These are phyloP conservation scores for Penicillium sp. DNA, from an alignment of 2,329 filamentous ascomycete species.

Conservation along the genomic window DNA sequence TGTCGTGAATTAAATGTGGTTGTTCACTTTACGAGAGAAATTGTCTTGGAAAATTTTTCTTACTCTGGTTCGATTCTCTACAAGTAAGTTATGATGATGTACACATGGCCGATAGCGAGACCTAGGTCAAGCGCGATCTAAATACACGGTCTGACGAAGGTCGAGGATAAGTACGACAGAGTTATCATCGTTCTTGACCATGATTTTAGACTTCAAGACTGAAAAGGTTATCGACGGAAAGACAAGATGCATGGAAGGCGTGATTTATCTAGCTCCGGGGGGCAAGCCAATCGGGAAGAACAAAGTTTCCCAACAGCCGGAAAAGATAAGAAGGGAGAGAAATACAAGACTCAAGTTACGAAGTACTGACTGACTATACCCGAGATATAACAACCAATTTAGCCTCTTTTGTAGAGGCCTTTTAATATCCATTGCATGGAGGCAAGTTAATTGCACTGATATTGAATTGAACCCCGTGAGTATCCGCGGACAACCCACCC, in stretches of 20 bases:
- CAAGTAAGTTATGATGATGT: background rate
- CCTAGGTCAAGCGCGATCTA: background rate
- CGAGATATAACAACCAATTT: background rate
- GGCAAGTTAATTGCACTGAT: background rate
- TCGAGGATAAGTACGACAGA: background rate
- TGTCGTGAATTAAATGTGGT: background rate
- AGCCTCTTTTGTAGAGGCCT: background rate
- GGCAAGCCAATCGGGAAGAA: conserved; percentile 18
- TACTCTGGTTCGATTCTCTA: background rate
- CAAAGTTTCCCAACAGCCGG: conserved; percentile 8
- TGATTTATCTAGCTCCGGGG: conserved; percentile 9
- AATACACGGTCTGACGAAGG: background rate
- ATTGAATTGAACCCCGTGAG: background rate
- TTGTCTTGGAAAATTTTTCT: background rate
- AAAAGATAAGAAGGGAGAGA: conserved; percentile 9
- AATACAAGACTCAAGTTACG: background rate
- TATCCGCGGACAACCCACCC: background rate
- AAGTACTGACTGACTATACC: background rate
- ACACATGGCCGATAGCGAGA: background rate
- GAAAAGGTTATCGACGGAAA: conserved; percentile 9
- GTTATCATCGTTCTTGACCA: background rate
- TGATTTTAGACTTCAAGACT: conserved; percentile 7
- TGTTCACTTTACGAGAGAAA: background rate
- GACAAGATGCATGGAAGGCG: conserved; percentile 18
- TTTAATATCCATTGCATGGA: background rate